These are phyloP conservation scores for Boechera stricta DNA, from an alignment of 345 rosid genomes.

Conservation along the genomic window DNA sequence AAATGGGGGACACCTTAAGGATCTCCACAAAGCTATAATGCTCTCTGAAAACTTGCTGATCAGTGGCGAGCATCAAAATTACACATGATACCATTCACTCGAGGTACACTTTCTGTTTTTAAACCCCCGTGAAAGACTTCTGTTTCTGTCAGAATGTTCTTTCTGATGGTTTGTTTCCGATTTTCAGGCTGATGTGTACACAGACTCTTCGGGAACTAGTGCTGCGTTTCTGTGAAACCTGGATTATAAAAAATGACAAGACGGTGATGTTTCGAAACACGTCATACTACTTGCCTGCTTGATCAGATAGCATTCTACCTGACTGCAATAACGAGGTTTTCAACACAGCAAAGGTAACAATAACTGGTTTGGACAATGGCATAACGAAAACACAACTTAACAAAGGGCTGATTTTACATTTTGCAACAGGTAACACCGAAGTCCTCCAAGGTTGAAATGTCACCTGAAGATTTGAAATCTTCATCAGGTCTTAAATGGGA, in stretches of 20 bases:
- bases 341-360: conserved; percentile 85
- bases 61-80: too few relatives aligned
- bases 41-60: too few relatives aligned
- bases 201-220: conserved; percentile 70
- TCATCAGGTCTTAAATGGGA: conserved; percentile 71
- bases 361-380: neutral
- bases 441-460: conserved; percentile 78
- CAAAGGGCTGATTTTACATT: neutral
- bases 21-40: too few relatives aligned
- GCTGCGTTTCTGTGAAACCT: conserved; percentile 81
- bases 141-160: conserved; percentile 26
- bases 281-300: conserved; percentile 83
- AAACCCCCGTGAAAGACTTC: neutral
- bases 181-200: conserved; percentile 74
- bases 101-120: conserved; percentile 58
- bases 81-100: conserved; percentile 49
- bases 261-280: conserved; percentile 59
- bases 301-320: conserved; percentile 96
- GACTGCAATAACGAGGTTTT: conserved; percentile 81
- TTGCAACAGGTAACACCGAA: conserved; percentile 67
- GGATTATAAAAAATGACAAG: conserved; percentile 69
- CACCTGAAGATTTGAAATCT: conserved; percentile 65
- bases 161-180: conserved; percentile 32
- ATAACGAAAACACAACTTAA: neutral
- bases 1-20: conserved; percentile 59